Percentiles rank a stretch among this genome's conserved stretches.
phyloP scores from a whole-genome alignment of 2,329 filamentous ascomycete genomes.

The Penicillium glabrum region DNA sequence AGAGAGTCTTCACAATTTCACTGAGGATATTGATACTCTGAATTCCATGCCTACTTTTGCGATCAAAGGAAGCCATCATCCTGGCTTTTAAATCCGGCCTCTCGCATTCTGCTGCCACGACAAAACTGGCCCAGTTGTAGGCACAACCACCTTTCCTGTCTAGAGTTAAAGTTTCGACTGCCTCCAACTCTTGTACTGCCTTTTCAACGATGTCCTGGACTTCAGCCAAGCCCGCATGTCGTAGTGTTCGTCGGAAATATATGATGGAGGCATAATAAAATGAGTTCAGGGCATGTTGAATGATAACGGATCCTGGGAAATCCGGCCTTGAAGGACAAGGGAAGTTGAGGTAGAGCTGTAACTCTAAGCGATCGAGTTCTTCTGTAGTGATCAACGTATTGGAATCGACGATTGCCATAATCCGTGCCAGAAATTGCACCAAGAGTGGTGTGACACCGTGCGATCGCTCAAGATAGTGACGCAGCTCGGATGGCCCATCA shows the following conservation, averaged over 20 bases:
- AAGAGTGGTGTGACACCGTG: conserved; percentile 30
- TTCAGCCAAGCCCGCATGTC: conserved; percentile 18
- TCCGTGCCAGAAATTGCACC: conserved; percentile 24
- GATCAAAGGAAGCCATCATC: conserved; percentile 32
- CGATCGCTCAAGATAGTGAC: conserved; percentile 28
- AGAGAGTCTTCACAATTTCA: conserved; percentile 33
- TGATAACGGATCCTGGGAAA: conserved; percentile 15
- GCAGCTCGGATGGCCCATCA: conserved; percentile 18
- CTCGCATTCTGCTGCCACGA: conserved; percentile 37
- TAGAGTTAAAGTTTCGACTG: conserved; percentile 28
- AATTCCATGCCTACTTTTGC: conserved; percentile 37
- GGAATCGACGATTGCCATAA: conserved; percentile 27
- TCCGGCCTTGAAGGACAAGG: conserved; percentile 25
- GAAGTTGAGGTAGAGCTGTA: conserved; percentile 29
- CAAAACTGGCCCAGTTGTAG: conserved; percentile 39
- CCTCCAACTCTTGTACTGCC: conserved; percentile 33
- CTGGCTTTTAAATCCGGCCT: conserved; percentile 24
- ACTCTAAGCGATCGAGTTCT: conserved; percentile 32
- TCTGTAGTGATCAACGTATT: conserved; percentile 10
- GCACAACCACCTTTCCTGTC: conserved; percentile 31
- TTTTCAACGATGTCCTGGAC: conserved; percentile 34
- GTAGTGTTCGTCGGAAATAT: conserved; percentile 36
- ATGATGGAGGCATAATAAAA: conserved; percentile 40
- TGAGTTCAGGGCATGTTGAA: conserved; percentile 30
- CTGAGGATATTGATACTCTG: conserved; percentile 32